phyloP scores from a whole-genome alignment of 148 eudicot genomes.

The Cornus florida region DNA sequence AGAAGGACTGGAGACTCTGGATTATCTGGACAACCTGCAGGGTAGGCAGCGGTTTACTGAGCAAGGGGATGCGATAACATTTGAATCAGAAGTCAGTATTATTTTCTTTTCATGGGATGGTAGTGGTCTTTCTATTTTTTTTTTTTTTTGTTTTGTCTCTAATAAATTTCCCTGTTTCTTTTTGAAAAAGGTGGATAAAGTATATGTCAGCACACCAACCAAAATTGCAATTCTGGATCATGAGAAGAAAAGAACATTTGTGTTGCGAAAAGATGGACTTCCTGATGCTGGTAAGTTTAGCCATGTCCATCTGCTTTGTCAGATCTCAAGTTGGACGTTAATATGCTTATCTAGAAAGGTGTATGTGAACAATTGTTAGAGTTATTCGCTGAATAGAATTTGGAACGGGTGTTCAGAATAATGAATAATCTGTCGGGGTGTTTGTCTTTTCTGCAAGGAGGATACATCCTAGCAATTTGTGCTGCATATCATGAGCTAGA shows the following conservation, averaged over 20 bases:
- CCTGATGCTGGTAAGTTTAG: slow-evolving; percentile 80
- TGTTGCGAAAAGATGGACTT: slow-evolving; percentile 83
- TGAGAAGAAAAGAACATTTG: slow-evolving; percentile 84
- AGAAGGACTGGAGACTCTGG: slow-evolving; percentile 83
- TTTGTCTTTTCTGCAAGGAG: neutral
- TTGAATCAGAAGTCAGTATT: slow-evolving; percentile 78
- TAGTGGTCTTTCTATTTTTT: neutral
- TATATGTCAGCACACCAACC: slow-evolving; percentile 80
- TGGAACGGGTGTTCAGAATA: neutral
- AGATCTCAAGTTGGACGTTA: neutral
- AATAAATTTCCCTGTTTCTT: slow-evolving; percentile 7
- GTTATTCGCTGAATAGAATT: no score
- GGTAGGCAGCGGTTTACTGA: slow-evolving; percentile 71
- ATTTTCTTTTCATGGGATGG: neutral
- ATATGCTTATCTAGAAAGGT: no score
- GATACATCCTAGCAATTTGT: neutral
- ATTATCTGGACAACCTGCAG: slow-evolving; percentile 80
- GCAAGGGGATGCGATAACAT: slow-evolving; percentile 91
- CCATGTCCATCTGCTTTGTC: neutral
- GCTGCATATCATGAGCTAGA: neutral
- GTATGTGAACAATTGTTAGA: no score
- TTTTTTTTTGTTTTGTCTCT: neutral
- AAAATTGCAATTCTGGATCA: slow-evolving; percentile 84
- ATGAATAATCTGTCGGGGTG: neutral
- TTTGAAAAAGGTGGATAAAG: slow-evolving; percentile 64